Conservation (phyloP, 2,329 filamentous ascomycete genomes). For the Penicillium griseofulvum region DNA sequence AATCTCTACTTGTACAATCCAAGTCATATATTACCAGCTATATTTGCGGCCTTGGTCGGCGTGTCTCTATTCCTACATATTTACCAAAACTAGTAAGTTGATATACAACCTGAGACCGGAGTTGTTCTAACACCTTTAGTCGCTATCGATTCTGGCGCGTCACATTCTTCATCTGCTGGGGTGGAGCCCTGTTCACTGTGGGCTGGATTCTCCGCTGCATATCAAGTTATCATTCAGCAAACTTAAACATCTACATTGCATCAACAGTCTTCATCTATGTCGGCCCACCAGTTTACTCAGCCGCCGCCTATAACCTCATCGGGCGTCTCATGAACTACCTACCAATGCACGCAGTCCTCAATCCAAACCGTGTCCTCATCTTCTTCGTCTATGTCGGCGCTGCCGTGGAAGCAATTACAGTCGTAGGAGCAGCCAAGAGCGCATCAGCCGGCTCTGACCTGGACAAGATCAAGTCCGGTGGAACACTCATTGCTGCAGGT, state of each 20-base stretch:
- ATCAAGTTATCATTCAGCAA: conserved; percentile 29
- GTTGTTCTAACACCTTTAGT: conserved; percentile 5
- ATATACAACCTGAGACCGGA: neutral
- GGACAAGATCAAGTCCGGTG: conserved; percentile 22
- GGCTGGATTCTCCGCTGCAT: conserved; percentile 38
- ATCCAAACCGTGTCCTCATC: conserved; percentile 36
- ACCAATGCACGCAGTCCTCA: conserved; percentile 39
- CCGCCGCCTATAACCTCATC: conserved; percentile 39
- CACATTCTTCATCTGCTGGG: conserved; percentile 39
- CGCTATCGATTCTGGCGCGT: conserved; percentile 36
- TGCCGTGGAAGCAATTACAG: conserved; percentile 35
- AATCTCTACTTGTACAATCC: conserved; percentile 30
- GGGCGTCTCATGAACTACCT: conserved; percentile 40
- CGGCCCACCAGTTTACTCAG: conserved; percentile 40
- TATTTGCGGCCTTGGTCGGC: conserved; percentile 34
- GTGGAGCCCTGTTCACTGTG: conserved; percentile 35
- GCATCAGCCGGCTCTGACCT: conserved; percentile 21
- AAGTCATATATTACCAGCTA: conserved; percentile 32
- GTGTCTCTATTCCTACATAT: conserved; percentile 31
- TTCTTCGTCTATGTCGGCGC: conserved; percentile 39
- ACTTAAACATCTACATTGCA: conserved; percentile 34
- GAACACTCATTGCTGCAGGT: conserved; percentile 26
- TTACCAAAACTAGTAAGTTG: conserved; percentile 35
- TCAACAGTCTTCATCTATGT: conserved; percentile 35
- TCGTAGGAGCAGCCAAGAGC: conserved; percentile 28